These are phyloP conservation scores for Golubevia pallescens DNA, from an alignment of 1,284 basidiomycete species.

Conservation along the genomic window DNA sequence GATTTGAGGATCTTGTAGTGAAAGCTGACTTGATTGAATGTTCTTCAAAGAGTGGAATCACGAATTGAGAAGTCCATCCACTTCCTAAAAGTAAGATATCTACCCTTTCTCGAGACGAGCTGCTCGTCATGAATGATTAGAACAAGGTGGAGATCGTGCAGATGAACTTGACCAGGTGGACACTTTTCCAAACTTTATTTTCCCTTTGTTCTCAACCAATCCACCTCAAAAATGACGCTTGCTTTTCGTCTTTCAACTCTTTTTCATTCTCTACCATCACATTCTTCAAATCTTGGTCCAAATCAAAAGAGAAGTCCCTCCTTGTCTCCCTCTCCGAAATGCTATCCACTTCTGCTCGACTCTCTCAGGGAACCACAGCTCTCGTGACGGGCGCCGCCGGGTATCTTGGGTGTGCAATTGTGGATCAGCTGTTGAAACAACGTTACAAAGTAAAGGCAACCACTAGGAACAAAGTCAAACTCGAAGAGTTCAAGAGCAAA, in stretches of 20 bases:
- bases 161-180: too few relatives aligned
- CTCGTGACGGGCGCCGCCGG: background rate
- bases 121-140: too few relatives aligned
- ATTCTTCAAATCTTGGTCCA: too few relatives aligned
- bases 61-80: slow-evolving; percentile 38
- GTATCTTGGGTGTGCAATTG: background rate
- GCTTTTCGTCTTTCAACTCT: too few relatives aligned
- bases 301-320: too few relatives aligned
- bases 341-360: background rate
- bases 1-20: slow-evolving; percentile 35
- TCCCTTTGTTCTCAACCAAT: too few relatives aligned
- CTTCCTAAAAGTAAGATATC: slow-evolving; percentile 36
- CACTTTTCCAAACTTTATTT: too few relatives aligned
- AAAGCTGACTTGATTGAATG: slow-evolving; percentile 18
- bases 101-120: too few relatives aligned
- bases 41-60: slow-evolving; percentile 25
- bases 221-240: too few relatives aligned
- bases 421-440: background rate
- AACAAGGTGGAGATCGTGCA: too few relatives aligned
- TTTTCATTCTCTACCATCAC: too few relatives aligned
- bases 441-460: background rate
- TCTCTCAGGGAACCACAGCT: background rate
- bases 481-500: background rate
- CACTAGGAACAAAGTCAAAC: background rate
- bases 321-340: too few relatives aligned